Conservation (phyloP, 179 eudicot genomes). For the Gypsophila paniculata region DNA sequence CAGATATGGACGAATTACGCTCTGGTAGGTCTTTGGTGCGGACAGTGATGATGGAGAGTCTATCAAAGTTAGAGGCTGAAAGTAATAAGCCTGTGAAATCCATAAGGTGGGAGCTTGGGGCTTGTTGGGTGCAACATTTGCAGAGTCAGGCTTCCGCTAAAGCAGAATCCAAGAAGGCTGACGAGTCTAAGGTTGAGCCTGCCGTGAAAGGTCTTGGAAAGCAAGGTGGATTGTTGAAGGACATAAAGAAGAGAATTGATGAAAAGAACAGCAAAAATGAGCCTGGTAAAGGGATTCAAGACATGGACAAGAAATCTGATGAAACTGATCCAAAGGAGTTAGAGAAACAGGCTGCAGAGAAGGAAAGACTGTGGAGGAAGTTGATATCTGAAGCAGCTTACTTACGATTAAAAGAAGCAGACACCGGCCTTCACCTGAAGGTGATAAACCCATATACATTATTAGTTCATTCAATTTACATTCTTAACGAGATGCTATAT, state of each 20-base stretch:
- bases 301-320: conserved; percentile 37
- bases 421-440: conserved; percentile 87
- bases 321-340: conserved; percentile 27
- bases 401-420: conserved; percentile 66
- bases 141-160: conserved; percentile 69
- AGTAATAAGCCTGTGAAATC: conserved; percentile 43
- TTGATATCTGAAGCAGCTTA: conserved; percentile 71
- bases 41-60: conserved; percentile 53
- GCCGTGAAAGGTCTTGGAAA: conserved; percentile 86
- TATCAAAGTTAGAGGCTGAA: conserved; percentile 53
- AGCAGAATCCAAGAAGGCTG: conserved; percentile 32
- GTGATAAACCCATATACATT: conserved; percentile 29
- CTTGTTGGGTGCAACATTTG: conserved; percentile 94
- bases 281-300: conserved; percentile 21
- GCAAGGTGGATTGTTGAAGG: conserved; percentile 74
- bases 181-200: conserved; percentile 33
- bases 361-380: conserved; percentile 47
- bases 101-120: conserved; percentile 95
- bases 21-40: conserved; percentile 50
- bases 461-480: background rate
- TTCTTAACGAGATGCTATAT: background rate
- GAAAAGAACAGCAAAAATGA: conserved; percentile 42
- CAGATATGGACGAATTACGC: conserved; percentile 29
- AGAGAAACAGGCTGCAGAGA: conserved; percentile 25
- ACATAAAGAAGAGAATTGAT: conserved; percentile 70